Base-by-base conservation (phyloP, 768 basidiomycete species). In the Suillus occidentalis region DNA sequence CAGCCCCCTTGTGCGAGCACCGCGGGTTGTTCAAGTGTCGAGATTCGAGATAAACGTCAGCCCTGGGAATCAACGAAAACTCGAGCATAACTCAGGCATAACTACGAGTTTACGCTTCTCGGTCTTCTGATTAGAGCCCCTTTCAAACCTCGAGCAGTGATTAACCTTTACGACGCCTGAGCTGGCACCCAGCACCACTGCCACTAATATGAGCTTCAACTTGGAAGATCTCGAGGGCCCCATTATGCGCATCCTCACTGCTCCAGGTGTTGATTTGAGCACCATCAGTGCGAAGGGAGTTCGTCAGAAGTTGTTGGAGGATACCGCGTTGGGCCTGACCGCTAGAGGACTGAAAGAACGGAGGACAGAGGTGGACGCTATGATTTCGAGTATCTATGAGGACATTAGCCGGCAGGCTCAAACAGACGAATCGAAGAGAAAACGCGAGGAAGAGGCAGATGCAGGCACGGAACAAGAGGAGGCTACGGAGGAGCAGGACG, bases 251-350 rank as follows among this genome's bases (percentile, higher is more conserved):
- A 92, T 95, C 74, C 86, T 95, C 60, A 82, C 85, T 37, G 88
- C 89, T 22, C 93, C 93, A 4, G 88, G 86, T 56, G 89, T 85
- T 56, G 90, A 95, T 81, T 83, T 95, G 71, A 66, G 81, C 55
- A 90, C 89, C 55, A 92, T 95, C 76, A 91, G 88, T 73, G 95
- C 94, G 55, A 97, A 94, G 79, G 88, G 88, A 77, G 94, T 97
- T 70, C 87, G 95, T 68, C 90, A 89, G 72, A 85, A 87, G 10
- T 95, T 67, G 70, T 70, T 85, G 63, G 85, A 85, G 65, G 72
- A 76, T 37, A 64, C 64, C 62, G 79, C 66, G 82, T 87, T 75
- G 10, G 76, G 82, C 22, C 72, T 92, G 62, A 86, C 89, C 9
- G 63, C 82, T 31, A 87, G 87, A 36, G 78, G 84, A 60, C 73